Evolutionary conservation across 1,284 basidiomycete species (phyloP).

Genomic region (Rhodotorula glutinis): DNA sequence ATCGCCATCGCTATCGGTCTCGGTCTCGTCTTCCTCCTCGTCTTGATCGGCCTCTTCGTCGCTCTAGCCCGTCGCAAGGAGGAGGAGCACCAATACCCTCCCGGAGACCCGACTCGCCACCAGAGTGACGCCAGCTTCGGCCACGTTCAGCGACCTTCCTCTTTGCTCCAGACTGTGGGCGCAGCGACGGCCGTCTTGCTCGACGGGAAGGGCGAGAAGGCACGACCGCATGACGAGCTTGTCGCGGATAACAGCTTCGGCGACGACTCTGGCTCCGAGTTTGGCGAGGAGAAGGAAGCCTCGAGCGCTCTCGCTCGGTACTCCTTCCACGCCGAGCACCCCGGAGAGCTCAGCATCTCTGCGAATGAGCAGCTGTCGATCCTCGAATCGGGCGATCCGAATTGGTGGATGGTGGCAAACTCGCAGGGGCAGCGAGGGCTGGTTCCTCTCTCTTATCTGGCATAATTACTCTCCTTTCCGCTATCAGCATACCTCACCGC

Average conservation of each 20-base stretch:
- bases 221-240: constrained; percentile 16
- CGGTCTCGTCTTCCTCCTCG: constrained; percentile 87
- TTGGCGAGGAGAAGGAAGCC: constrained; percentile 24
- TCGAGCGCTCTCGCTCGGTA: constrained; percentile 28
- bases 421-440: constrained; percentile 27
- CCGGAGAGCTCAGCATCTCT: constrained; percentile 33
- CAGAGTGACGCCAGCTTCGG: constrained; percentile 1
- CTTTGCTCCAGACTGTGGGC: constrained; percentile 37
- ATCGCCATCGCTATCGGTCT: constrained; percentile 96
- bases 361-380: constrained; percentile 35
- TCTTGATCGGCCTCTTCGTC: constrained; percentile 83
- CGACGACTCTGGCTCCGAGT: constrained; percentile 21
- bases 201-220: constrained; percentile 34
- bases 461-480: constrained; percentile 1
- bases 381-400: constrained; percentile 33
- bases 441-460: constrained; percentile 32
- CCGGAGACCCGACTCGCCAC: neutral
- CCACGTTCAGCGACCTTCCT: constrained; percentile 17
- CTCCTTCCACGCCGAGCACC: constrained; percentile 38
- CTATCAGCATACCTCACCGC: constrained; percentile 3
- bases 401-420: constrained; percentile 39
- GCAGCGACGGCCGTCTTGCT: constrained; percentile 38
- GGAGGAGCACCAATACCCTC: constrained; percentile 33
- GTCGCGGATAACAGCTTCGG: constrained; percentile 15
- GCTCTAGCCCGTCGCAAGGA: constrained; percentile 55